Conservation (phyloP, 768 basidiomycete genomes). For the Myochromella boudieri region DNA sequence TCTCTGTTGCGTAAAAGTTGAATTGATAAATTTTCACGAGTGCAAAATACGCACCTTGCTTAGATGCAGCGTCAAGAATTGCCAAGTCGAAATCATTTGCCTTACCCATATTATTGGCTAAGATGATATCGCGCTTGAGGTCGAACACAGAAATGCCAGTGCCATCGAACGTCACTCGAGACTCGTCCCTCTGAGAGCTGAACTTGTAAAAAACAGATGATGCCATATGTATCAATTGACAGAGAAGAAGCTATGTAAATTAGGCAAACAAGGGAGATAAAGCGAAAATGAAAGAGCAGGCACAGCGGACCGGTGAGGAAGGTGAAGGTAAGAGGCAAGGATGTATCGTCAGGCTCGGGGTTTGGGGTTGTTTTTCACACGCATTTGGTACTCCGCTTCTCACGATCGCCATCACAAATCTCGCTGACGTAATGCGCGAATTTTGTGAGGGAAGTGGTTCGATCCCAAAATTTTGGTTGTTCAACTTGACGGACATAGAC, state of each 20-base stretch:
- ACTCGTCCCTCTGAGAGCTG: conserved; percentile 93
- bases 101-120: conserved; percentile 94
- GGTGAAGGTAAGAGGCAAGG: not conserved
- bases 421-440: too few relatives aligned
- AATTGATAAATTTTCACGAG: not conserved
- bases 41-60: conserved; percentile 70
- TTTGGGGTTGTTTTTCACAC: conserved; percentile 4
- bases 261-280: conserved; percentile 15
- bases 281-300: not conserved
- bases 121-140: conserved; percentile 96
- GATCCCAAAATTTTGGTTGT: too few relatives aligned
- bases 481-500: conserved; percentile 12
- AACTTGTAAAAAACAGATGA: conserved; percentile 99
- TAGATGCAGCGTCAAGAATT: conserved; percentile 79
- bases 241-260: conserved; percentile 27
- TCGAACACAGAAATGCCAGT: conserved; percentile 99
- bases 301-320: not conserved
- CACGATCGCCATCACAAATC: not conserved
- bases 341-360: not conserved
- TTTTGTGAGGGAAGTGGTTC: too few relatives aligned
- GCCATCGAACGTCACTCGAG: conserved; percentile 95
- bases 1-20: conserved; percentile 52
- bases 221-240: conserved; percentile 59
- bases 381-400: conserved; percentile 6
- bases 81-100: conserved; percentile 96